phyloP scores from a whole-genome alignment of 75 land plant genomes.

The Selaginella moellendorffii region DNA sequence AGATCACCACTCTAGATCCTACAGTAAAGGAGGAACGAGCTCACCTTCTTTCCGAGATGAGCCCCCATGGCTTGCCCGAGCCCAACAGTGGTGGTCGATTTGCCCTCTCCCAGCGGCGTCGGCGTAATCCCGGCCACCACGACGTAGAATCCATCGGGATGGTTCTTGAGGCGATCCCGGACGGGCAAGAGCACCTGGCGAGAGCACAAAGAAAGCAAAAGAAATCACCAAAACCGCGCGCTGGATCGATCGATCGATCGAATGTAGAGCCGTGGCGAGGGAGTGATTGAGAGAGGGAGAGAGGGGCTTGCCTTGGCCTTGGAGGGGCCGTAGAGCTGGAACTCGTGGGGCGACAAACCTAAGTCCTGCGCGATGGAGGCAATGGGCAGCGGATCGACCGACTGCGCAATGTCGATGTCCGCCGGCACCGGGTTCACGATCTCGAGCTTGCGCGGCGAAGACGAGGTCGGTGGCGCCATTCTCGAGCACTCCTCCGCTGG shows the following conservation, averaged over 20 bases:
- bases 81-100: constrained; percentile 95
- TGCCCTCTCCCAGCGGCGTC: constrained; percentile 85
- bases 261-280: too few species aligned
- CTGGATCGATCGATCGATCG: too few species aligned
- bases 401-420: constrained; percentile 90
- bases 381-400: constrained; percentile 75
- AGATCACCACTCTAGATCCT: too few species aligned
- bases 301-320: constrained; percentile 66
- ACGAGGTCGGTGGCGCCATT: constrained; percentile 11
- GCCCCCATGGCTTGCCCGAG: constrained; percentile 94
- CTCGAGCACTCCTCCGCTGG: neutral
- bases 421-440: constrained; percentile 76
- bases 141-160: constrained; percentile 76
- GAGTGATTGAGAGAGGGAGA: neutral
- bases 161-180: constrained; percentile 48
- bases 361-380: constrained; percentile 60
- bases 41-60: constrained; percentile 84
- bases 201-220: neutral
- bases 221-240: neutral
- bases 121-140: constrained; percentile 98
- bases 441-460: constrained; percentile 46
- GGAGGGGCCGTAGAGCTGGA: constrained; percentile 77
- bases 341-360: constrained; percentile 43
- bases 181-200: neutral
- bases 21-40: too few species aligned